phyloP scores from a whole-genome alignment of 768 basidiomycete species.

The Rhizopogon roseolus region DNA sequence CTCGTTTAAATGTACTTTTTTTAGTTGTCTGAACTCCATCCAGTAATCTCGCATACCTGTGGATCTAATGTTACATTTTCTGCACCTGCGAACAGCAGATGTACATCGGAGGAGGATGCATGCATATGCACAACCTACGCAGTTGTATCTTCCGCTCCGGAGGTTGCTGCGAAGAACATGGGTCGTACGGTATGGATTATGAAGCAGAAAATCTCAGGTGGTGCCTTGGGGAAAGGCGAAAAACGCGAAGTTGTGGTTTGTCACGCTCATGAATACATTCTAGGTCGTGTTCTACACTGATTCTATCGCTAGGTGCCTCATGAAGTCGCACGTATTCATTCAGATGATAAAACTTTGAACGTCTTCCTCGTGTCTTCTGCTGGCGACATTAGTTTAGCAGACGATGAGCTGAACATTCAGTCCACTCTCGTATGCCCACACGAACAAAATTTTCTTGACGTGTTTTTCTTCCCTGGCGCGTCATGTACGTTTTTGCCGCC shows the following conservation, averaged over 20 bases:
- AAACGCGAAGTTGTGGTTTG: constrained; percentile 43
- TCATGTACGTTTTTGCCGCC: constrained; percentile 24
- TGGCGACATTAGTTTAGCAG: constrained; percentile 29
- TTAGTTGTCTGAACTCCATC: constrained; percentile 62
- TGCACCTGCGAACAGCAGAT: constrained; percentile 49
- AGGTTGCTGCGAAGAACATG: constrained; percentile 33
- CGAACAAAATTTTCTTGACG: constrained; percentile 21
- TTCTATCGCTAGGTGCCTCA: constrained; percentile 37
- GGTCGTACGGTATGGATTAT: constrained; percentile 59
- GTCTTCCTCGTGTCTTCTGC: constrained; percentile 29
- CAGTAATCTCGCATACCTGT: constrained; percentile 64
- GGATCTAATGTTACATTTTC: constrained; percentile 62
- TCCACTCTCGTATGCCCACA: constrained; percentile 20
- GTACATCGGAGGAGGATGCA: constrained; percentile 25
- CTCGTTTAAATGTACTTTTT: constrained; percentile 3
- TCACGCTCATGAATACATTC: constrained; percentile 6
- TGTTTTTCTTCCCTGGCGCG: constrained; percentile 24
- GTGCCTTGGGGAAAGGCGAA: constrained; percentile 26
- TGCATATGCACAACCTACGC: constrained; percentile 50
- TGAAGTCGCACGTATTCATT: constrained; percentile 33
- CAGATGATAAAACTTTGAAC: constrained; percentile 20
- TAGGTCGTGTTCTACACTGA: constrained; percentile 3
- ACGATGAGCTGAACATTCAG: constrained; percentile 22
- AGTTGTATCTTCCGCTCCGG: constrained; percentile 44
- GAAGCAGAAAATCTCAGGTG: constrained; percentile 46